Conservation (phyloP, 495 filamentous ascomycete genomes). For the Neurospora discreta region DNA sequence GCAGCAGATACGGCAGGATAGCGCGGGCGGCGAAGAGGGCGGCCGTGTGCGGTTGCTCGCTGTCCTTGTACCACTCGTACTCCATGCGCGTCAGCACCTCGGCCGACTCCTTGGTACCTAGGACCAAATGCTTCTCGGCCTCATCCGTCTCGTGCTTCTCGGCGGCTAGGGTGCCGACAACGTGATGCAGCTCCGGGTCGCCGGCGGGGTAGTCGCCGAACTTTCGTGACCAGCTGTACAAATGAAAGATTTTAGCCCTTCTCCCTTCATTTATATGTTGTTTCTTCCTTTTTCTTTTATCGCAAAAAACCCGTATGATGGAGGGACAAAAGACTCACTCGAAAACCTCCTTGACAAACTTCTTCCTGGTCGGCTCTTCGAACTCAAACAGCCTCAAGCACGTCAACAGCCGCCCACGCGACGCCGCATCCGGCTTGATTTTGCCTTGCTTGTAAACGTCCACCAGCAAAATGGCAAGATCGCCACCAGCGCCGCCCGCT, state of each 20-base stretch:
- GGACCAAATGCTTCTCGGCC: constrained; percentile 77
- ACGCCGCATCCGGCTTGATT: constrained; percentile 54
- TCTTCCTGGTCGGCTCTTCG: constrained; percentile 81
- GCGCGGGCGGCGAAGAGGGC: constrained; percentile 82
- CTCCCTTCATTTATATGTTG: background rate
- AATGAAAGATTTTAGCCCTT: background rate
- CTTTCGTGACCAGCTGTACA: constrained; percentile 65
- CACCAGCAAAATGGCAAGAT: constrained; percentile 72
- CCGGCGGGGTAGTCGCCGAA: constrained; percentile 81
- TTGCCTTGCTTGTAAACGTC: constrained; percentile 82
- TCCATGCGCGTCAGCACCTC: constrained; percentile 70
- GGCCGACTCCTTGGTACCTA: constrained; percentile 84
- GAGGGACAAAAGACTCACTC: constrained; percentile 37
- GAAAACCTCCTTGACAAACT: constrained; percentile 80
- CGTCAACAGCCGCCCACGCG: constrained; percentile 46
- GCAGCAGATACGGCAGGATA: constrained; percentile 83
- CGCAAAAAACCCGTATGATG: background rate
- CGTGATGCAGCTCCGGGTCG: constrained; percentile 92
- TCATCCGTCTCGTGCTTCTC: constrained; percentile 87
- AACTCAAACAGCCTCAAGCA: constrained; percentile 69
- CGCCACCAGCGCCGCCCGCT: constrained; percentile 84
- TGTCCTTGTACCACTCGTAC: constrained; percentile 85
- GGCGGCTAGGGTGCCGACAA: constrained; percentile 75
- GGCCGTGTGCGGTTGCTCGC: constrained; percentile 72
- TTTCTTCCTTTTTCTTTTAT: background rate